Percentiles rank a stretch among this genome's conserved stretches.
Evolutionary conservation across 495 filamentous ascomycete genomes (phyloP).

Genomic region (Articulospora tetracladia): DNA sequence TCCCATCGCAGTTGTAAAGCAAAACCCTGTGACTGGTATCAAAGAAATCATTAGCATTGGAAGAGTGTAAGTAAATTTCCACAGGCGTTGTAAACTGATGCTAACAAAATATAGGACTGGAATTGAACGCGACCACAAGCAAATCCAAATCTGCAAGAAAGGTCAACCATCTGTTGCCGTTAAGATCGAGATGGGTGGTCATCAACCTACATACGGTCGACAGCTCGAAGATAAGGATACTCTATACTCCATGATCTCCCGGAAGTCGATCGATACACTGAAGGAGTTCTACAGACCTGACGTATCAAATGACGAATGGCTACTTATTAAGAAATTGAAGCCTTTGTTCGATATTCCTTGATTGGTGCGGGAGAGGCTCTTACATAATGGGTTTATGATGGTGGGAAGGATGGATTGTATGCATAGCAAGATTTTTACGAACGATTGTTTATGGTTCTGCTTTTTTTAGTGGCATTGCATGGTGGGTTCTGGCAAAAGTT

Average conservation of each 20-base stretch:
- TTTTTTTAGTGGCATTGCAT: neutral
- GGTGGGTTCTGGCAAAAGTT: neutral
- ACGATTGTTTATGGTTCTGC: neutral
- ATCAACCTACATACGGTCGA: constrained; percentile 93
- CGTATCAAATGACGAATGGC: constrained; percentile 92
- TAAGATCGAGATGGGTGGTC: constrained; percentile 91
- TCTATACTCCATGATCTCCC: constrained; percentile 82
- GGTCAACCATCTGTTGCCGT: constrained; percentile 94
- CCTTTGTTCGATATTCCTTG: constrained; percentile 84
- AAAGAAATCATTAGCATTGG: constrained; percentile 84
- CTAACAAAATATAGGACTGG: constrained; percentile 56
- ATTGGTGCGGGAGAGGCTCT: neutral
- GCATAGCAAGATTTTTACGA: neutral
- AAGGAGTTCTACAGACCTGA: constrained; percentile 95
- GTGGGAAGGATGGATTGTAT: neutral
- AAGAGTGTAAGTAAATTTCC: constrained; percentile 78
- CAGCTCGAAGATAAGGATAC: constrained; percentile 92
- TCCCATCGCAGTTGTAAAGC: constrained; percentile 80
- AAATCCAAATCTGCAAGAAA: constrained; percentile 85
- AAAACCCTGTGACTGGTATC: constrained; percentile 68
- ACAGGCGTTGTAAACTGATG: neutral
- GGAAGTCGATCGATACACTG: constrained; percentile 85
- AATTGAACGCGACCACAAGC: constrained; percentile 97
- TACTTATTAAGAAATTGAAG: constrained; percentile 86
- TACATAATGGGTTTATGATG: neutral